Evolutionary conservation across 768 basidiomycete species (phyloP).

Genomic region (Boletus pseudopeckii): DNA sequence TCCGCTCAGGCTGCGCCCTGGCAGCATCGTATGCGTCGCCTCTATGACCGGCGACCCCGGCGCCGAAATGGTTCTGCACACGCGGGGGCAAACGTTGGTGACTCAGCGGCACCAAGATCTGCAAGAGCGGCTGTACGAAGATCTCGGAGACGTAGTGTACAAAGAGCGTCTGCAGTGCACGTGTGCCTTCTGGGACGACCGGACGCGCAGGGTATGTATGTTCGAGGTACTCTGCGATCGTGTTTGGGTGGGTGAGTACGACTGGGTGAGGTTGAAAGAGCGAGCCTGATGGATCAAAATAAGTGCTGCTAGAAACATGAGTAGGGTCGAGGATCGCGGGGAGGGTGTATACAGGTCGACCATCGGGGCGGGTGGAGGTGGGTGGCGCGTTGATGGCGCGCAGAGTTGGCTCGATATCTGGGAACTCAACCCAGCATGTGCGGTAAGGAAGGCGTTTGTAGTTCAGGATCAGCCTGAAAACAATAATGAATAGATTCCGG

Average conservation of each 20-base stretch:
- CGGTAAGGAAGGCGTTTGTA: constrained; percentile 69
- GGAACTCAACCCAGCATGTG: constrained; percentile 68
- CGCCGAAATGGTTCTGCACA: constrained; percentile 48
- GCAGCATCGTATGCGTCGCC: neutral
- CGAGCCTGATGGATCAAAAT: neutral
- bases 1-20: constrained; percentile 24
- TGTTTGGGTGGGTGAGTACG: constrained; percentile 55
- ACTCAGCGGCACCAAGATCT: constrained; percentile 67
- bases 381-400: constrained; percentile 59
- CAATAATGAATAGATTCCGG: neutral
- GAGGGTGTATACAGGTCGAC: constrained; percentile 61
- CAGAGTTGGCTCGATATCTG: constrained; percentile 62
- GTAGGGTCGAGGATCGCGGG: constrained; percentile 65
- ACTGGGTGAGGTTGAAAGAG: constrained; percentile 43
- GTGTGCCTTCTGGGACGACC: constrained; percentile 66
- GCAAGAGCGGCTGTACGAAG: constrained; percentile 61
- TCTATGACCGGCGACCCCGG: constrained; percentile 6
- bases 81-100: constrained; percentile 58
- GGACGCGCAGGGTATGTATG: constrained; percentile 63
- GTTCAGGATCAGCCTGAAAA: constrained; percentile 66
- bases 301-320: neutral
- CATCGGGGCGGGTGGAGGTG: constrained; percentile 50
- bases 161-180: constrained; percentile 65
- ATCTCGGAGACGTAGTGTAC: constrained; percentile 67
- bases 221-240: constrained; percentile 73